Conservation (phyloP, 2,329 filamentous ascomycete species). For the Stachybotrys chlorohalonatus region DNA sequence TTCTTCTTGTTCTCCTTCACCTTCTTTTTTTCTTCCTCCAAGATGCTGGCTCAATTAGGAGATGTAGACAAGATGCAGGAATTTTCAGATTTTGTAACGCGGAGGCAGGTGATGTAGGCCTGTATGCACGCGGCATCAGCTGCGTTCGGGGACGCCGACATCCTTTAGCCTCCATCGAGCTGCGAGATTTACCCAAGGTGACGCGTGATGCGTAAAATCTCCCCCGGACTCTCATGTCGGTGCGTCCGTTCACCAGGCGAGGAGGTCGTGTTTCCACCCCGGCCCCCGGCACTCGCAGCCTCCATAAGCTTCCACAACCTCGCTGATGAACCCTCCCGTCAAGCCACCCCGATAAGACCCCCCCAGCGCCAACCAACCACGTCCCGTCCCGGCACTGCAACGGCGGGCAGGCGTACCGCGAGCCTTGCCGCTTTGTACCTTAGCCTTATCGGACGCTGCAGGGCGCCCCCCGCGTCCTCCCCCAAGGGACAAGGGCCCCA, state of each 20-base stretch:
- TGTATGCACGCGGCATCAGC: not conserved
- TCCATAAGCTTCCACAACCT: too few relatives aligned
- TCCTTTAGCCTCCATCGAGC: too few relatives aligned
- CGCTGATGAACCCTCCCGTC: too few relatives aligned
- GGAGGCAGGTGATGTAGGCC: not conserved
- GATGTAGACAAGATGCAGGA: too few relatives aligned
- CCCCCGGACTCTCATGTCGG: too few relatives aligned
- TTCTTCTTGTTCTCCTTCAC: too few relatives aligned
- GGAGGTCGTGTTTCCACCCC: too few relatives aligned
- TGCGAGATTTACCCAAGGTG: not conserved
- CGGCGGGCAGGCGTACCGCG: not conserved
- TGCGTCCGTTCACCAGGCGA: too few relatives aligned
- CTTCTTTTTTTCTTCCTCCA: too few relatives aligned
- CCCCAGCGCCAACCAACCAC: not conserved
- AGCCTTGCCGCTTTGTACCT: not conserved
- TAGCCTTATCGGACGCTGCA: not conserved
- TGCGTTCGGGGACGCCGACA: not conserved
- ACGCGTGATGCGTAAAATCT: not conserved
- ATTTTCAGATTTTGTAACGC: too few relatives aligned
- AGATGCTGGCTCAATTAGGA: too few relatives aligned
- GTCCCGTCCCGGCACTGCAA: not conserved
- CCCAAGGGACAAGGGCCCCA: not conserved
- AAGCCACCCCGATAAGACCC: not conserved
- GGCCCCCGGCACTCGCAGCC: not conserved
- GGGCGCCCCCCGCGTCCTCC: not conserved